Base-by-base conservation (phyloP, 441 rosid genomes). In the Manihot esculenta region DNA sequence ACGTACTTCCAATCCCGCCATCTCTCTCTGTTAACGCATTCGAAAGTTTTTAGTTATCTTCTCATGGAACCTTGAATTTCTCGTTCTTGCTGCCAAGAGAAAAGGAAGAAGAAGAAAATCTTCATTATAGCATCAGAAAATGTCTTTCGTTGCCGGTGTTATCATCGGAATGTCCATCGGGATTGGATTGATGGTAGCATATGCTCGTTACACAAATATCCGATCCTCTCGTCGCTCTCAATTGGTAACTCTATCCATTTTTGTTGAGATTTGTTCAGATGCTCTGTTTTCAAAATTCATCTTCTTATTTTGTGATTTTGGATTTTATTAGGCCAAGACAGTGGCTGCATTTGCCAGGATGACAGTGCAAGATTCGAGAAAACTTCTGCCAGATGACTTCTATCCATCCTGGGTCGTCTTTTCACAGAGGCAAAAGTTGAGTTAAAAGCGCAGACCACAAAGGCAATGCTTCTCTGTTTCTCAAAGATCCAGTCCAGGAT, bases 381-480 rank as follows among this genome's bases (percentile, higher is more conserved):
- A 87, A 64, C 72, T 94, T 65, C 80, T 94, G 23, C 91, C 93
- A 0, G 77, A 76, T 30, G 86, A 92, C 1, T 82, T 68, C 51
- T 89, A 87, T 72, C 98, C 97, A 63, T 77, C 96, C 3, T 92
- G 99, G 99, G 91, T 94, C 62, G 93, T 92, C 13, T 94, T 94
- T 76, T 69, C 96, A 33, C 87, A 85, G 79, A 71, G 81, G 62
- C 99, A 92, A 70, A 94, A 94, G 98, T 84, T 89, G 72, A 87
- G 94, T 74, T 59, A 11, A 42, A 49, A 53, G 10, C 13, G 35
- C 59, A 49, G 17, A 14, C 45, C 8, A 4, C 24, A 27, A 66
- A 10, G 7, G 41, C 13, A 47, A 38, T 38, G 42, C 42, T 38
- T 38, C 42, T 14, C n/a, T 48, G 15, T 23, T n/a, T 5, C 54